Evolutionary conservation across 129 eudicot species (phyloP), one percentile per base, ranked within the genome.

Genomic region (Oenanthe sinensis): DNA sequence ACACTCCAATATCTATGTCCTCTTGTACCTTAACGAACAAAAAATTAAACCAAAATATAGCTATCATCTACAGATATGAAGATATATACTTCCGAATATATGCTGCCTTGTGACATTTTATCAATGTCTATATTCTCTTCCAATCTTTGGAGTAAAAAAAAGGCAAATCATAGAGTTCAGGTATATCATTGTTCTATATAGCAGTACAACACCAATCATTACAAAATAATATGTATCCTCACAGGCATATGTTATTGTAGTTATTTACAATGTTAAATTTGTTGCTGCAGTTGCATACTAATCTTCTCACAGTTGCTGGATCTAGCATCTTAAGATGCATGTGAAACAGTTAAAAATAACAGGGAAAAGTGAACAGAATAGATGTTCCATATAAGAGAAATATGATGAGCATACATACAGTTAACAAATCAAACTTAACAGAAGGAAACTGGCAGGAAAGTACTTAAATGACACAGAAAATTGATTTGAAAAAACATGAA

Each of bases 241-340:
- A 30, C 68, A 60, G 33, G 22, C 42, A 20, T 19, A 37, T 71
- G 17, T 6, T 71, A 71, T 71, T 71, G 28, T 20, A 8, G 16
- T 24, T 6, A 42, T 10, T 19, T 40, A 42, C 15, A 71, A 40
- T 40, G 26, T 40, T 71, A 19, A 36, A 71, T 20, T 37, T 40
- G 45, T 39, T 20, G 48, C 19, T 39, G 13, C 24, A 19, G 17
- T 37, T 71, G 75, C 49, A 71, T 71, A 19, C 48, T n/a, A 71
- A 22, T 71, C 75, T 43, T 71, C 24, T 8, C 15, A 40, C 14
- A 37, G 15, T 42, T 40, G 20, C 28, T 20, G 47, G 42, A 71
- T 74, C 26, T 19, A 75, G 46, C 67, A 54, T 50, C 47, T 75
- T 75, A 75, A 47, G 24, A 75, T 33, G 68, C 67, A 75, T 50